Base-by-base conservation (phyloP, 176 grass and related monocot species). In the Ananas comosus region DNA sequence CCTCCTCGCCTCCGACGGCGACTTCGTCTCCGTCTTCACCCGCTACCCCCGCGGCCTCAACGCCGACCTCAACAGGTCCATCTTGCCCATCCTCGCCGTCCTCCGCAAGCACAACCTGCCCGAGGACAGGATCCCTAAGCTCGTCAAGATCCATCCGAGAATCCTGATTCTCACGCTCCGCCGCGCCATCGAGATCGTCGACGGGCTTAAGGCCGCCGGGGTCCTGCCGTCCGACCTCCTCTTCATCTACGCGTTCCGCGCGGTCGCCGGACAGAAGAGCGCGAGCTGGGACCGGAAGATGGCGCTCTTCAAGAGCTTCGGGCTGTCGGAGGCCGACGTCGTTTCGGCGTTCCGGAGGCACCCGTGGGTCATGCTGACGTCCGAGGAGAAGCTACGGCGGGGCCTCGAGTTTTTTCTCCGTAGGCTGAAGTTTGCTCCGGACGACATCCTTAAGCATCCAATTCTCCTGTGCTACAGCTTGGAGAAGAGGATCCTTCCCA, bases 401-500 rank as follows among this genome's bases (percentile, higher is more conserved):
- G 80, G 74, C 28, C 11, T 75, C 11, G 53, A 10, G 18, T 85
- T 89, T 47, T 82, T 79, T 50, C 18, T 68, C 12, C 50, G 85
- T 2, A 51, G 28, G 51, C 14, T 85, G 2, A 89, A 85, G 59
- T 12, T 89, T 70, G 68, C 66, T 12, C 11, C 65, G 13, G 16
- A 9, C 2, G 74, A 79, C 14, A 16, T 82, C 9, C 68, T 82
- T 42, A 17, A 2, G 9, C 4, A 9, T 0, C 86, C 86, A 14
- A 69, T 75, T 50, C 0, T 68, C 68, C 13, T 89, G 1, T 8
- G 0, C 0, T 64, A 57, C 52, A 89, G 86, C 71, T n/a, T 85
- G 54, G 75, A 89, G 66, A 89, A 80, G 74, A 70, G 12, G 27
- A 76, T 76, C 50, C 23, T 79, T 28, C 86, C 82, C 27, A 84